Conservation (phyloP, 2,329 filamentous ascomycete species). For the Leptographium galeiforme region DNA sequence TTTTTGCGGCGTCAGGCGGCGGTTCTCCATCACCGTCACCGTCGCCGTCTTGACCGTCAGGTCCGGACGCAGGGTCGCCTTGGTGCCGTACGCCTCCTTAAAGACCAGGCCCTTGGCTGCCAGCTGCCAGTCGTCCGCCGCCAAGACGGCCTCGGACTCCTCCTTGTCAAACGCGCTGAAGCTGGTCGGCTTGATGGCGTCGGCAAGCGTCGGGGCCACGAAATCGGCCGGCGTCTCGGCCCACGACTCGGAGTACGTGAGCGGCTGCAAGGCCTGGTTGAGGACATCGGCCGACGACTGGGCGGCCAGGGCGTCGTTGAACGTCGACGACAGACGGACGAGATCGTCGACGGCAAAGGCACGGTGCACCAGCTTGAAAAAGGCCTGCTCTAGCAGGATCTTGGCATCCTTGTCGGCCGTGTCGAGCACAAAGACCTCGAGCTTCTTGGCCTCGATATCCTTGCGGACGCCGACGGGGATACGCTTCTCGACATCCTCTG, state of each 20-base stretch:
- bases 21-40: conserved; percentile 88
- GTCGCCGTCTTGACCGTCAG: conserved; percentile 73
- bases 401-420: conserved; percentile 45
- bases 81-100: conserved; percentile 82
- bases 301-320: conserved; percentile 36
- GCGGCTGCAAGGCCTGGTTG: conserved; percentile 41
- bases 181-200: conserved; percentile 61
- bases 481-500: conserved; percentile 82
- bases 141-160: conserved; percentile 52
- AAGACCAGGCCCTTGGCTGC: conserved; percentile 81
- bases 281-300: conserved; percentile 53
- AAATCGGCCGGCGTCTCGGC: conserved; percentile 51
- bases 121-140: conserved; percentile 64
- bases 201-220: conserved; percentile 38
- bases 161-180: conserved; percentile 70
- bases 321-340: conserved; percentile 47
- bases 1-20: conserved; percentile 70
- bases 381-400: conserved; percentile 65
- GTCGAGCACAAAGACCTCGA: conserved; percentile 66
- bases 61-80: conserved; percentile 66
- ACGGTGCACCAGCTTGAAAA: conserved; percentile 63
- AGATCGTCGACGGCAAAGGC: conserved; percentile 48
- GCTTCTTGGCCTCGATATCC: conserved; percentile 52
- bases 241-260: conserved; percentile 54
- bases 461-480: conserved; percentile 59